Evolutionary conservation across 352 stramenopile species (phyloP).

Genomic region (Phytophthora fragariaefolia): DNA sequence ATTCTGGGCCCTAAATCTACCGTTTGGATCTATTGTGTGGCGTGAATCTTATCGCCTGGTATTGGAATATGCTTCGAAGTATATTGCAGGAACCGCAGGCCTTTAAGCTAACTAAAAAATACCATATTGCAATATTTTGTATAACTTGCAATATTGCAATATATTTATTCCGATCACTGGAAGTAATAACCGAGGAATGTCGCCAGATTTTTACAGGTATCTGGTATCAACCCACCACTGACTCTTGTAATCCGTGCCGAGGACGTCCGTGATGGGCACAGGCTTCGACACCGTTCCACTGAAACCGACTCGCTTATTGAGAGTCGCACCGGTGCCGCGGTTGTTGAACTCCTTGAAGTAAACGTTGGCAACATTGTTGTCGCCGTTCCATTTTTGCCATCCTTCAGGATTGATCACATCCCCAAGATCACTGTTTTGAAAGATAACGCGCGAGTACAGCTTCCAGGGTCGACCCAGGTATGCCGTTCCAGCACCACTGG

Average conservation of each 20-base stretch:
- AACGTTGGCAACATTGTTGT: neutral
- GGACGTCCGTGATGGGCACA: neutral
- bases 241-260: neutral
- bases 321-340: neutral
- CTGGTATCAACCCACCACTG: neutral
- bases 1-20: too few relatives aligned
- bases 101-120: too few relatives aligned
- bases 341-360: conserved; percentile 1
- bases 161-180: too few relatives aligned
- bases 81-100: too few relatives aligned
- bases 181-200: too few relatives aligned
- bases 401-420: neutral
- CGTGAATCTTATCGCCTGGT: too few relatives aligned
- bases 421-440: neutral
- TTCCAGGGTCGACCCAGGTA: neutral
- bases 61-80: too few relatives aligned
- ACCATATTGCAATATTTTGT: too few relatives aligned
- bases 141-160: too few relatives aligned
- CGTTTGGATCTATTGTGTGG: too few relatives aligned
- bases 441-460: neutral
- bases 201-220: neutral
- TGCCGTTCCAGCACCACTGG: neutral
- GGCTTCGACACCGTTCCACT: neutral
- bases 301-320: neutral
- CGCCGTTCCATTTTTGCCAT: neutral